A percentile compares a stretch with the other conserved stretches of the same genome.
These are phyloP conservation scores for Cryptococcus amylolentus DNA, from an alignment of 1,284 basidiomycete genomes.

Conservation along the genomic window DNA sequence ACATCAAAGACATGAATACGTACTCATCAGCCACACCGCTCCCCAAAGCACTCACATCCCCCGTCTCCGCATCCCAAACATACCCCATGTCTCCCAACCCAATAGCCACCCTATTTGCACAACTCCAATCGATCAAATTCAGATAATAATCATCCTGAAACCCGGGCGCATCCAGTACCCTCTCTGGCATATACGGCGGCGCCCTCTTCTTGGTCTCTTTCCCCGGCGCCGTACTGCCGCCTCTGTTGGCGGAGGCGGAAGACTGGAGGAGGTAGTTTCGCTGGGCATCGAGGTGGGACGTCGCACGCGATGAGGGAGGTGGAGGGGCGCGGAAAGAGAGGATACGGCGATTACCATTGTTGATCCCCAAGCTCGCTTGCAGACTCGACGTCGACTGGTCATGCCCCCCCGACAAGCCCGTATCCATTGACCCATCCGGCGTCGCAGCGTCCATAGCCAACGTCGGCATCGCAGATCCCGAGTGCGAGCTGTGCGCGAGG, in stretches of 20 bases:
- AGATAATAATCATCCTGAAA: slow-evolving; percentile 97
- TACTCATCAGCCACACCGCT: slow-evolving; percentile 2
- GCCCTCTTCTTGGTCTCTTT: slow-evolving; percentile 29
- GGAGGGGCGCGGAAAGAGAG: slow-evolving; percentile 47
- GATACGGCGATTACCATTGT: slow-evolving; percentile 37
- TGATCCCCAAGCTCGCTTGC: slow-evolving; percentile 30
- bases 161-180: slow-evolving; percentile 91
- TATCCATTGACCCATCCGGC: slow-evolving; percentile 26
- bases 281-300: slow-evolving; percentile 44
- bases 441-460: slow-evolving; percentile 31
- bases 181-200: slow-evolving; percentile 67
- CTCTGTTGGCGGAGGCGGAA: slow-evolving; percentile 27
- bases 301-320: slow-evolving; percentile 40
- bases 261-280: slow-evolving; percentile 43
- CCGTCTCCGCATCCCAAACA: slow-evolving; percentile 90
- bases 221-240: slow-evolving; percentile 15
- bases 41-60: slow-evolving; percentile 57
- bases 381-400: slow-evolving; percentile 33
- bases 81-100: slow-evolving; percentile 78
- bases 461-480: slow-evolving; percentile 28
- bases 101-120: slow-evolving; percentile 80
- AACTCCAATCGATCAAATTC: slow-evolving; percentile 88
- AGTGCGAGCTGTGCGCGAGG: slow-evolving; percentile 26
- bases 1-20: neutral
- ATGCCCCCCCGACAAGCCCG: slow-evolving; percentile 11